Percentiles rank a stretch among this genome's conserved stretches.
Evolutionary conservation across 2,329 filamentous ascomycete genomes (phyloP).

Genomic region (Fusarium vanettenii): DNA sequence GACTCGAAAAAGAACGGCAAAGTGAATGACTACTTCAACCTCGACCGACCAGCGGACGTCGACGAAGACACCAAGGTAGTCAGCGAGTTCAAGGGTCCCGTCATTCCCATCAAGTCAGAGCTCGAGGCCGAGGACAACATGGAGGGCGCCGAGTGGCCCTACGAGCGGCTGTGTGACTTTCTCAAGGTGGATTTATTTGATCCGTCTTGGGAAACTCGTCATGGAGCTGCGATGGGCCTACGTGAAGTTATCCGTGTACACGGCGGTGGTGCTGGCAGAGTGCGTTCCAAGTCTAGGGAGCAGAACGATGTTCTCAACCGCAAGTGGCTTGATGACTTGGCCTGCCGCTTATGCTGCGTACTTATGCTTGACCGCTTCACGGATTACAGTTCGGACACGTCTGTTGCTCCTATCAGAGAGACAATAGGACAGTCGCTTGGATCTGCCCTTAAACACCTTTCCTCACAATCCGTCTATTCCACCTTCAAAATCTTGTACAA

Average conservation of each 20-base stretch:
- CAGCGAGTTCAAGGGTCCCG: constrained; percentile 91
- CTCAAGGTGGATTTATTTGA: constrained; percentile 95
- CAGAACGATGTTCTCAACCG: constrained; percentile 87
- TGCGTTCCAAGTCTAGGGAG: constrained; percentile 73
- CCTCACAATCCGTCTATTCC: constrained; percentile 80
- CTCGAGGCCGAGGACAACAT: constrained; percentile 82
- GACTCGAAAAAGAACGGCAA: constrained; percentile 72
- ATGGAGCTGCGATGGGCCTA: constrained; percentile 95
- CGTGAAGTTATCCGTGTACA: constrained; percentile 94
- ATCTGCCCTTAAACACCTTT: constrained; percentile 86
- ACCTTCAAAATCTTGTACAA: constrained; percentile 88
- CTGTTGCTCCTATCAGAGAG: constrained; percentile 94
- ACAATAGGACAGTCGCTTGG: constrained; percentile 95
- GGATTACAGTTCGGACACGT: constrained; percentile 97
- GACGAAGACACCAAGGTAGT: constrained; percentile 95
- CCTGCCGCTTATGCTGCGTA: constrained; percentile 94
- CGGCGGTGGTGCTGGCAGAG: constrained; percentile 85
- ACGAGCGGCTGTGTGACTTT: constrained; percentile 92
- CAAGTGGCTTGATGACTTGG: constrained; percentile 91
- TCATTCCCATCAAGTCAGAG: constrained; percentile 85
- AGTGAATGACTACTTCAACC: constrained; percentile 86
- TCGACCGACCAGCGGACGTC: constrained; percentile 80
- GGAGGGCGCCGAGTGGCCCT: constrained; percentile 90
- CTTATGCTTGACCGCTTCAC: constrained; percentile 98
- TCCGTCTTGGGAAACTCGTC: constrained; percentile 91